Evolutionary conservation across 2,329 filamentous ascomycete species (phyloP), one percentile per base, ranked within the genome.

Genomic region (Calonectria pteridis): DNA sequence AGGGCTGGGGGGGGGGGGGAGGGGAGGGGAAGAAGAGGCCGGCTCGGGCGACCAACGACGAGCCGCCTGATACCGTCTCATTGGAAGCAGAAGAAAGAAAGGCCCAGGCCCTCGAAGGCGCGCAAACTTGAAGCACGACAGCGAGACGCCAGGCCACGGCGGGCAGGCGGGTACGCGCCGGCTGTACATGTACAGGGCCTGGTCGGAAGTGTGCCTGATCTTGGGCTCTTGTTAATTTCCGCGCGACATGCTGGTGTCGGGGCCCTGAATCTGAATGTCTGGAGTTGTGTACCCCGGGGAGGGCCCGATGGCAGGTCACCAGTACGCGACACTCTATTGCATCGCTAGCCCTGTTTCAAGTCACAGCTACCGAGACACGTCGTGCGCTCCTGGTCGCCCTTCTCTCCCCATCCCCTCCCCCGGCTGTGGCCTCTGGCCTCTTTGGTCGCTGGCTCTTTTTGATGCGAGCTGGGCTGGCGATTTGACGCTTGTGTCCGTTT

Each of bases 291-390:
- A 31, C 28, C 40, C 10, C 7, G 49, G 7, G 23, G 28, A 35
- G 33, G 33, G 50, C 46, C 31, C 37, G 72, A 59, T 73, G 73
- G 20, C 49, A 78, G 74, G 78, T 80, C 66, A 62, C 72, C 55
- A 23, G 76, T 79, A 80, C 78, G 68, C 77, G 69, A 72, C 73
- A 73, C 73, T 69, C 62, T 67, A 70, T 72, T 76, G 79, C 73
- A 68, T 72, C 28, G 53, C 63, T 79, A 79, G 35, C 55, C 23
- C 35, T 69, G 69, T 68, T 69, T 66, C 65, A 53, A 68, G 55
- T 62, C 55, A 62, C 55, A 28, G 55, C 23, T 62, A 62, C 55
- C 35, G 55, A 62, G 68, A 53, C 69, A 69, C 68, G 69, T 67
- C 55, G 58, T 71, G 70, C 68, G 72, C 70, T 68, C 76, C 74